Percentiles rank a stretch among this genome's conserved stretches.
phyloP scores from a whole-genome alignment of 352 stramenopile genomes.

The Globisporangium middletonii region DNA sequence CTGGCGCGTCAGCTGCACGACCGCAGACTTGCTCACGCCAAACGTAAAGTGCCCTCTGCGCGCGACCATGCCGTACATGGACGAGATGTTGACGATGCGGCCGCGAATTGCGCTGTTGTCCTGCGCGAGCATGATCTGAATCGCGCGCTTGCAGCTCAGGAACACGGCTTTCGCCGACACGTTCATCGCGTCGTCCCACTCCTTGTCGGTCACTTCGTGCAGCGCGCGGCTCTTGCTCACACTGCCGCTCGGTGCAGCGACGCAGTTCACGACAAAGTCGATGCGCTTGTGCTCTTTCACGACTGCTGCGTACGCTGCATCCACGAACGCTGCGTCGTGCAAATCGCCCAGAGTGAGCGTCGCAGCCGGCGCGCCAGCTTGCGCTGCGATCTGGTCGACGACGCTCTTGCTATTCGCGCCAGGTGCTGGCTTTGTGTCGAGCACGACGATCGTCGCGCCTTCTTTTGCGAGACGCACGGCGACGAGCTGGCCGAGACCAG shows the following conservation, averaged over 20 bases:
- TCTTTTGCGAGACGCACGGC: conserved; percentile 55
- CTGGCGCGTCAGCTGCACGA: conserved; percentile 64
- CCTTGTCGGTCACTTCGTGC: conserved; percentile 32
- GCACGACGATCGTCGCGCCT: conserved; percentile 43
- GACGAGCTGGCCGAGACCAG: conserved; percentile 54
- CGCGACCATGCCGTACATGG: conserved; percentile 51
- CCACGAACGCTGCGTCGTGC: conserved; percentile 44
- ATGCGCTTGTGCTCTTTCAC: conserved; percentile 46
- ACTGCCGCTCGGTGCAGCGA: conserved; percentile 25
- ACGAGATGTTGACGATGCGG: conserved; percentile 63
- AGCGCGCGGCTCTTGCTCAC: conserved; percentile 29
- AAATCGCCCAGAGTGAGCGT: conserved; percentile 44
- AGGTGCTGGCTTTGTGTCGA: conserved; percentile 26
- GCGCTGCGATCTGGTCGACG: conserved; percentile 30
- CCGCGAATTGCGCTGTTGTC: conserved; percentile 48
- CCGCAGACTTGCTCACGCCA: conserved; percentile 51
- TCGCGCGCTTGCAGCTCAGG: conserved; percentile 58
- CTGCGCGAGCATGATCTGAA: conserved; percentile 57
- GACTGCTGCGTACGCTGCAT: conserved; percentile 32
- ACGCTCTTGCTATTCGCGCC: conserved; percentile 25
- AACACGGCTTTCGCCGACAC: conserved; percentile 61
- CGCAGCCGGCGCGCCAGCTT: conserved; percentile 13
- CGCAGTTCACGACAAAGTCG: conserved; percentile 73
- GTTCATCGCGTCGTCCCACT: conserved; percentile 55
- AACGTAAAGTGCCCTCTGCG: conserved; percentile 59